These are phyloP conservation scores for Neofusicoccum sp. DNA, from an alignment of 2,329 filamentous ascomycete species.

Conservation along the genomic window DNA sequence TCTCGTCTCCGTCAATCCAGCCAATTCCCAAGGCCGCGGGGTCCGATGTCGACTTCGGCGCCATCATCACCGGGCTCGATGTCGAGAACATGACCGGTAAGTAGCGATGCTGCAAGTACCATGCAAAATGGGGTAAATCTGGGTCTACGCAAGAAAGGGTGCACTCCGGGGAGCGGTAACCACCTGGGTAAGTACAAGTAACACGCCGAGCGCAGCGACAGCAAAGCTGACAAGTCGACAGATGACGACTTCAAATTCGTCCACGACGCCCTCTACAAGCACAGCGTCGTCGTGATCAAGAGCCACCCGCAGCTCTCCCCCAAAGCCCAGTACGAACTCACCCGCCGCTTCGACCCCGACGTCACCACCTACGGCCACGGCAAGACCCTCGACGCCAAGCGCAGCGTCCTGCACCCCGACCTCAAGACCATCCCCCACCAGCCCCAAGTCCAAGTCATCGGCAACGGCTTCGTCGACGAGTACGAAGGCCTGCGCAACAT, in stretches of 20 bases:
- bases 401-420: conserved; percentile 70
- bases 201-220: not conserved
- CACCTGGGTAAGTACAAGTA: conserved; percentile 37
- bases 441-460: conserved; percentile 77
- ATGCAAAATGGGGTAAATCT: conserved; percentile 17
- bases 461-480: conserved; percentile 66
- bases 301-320: conserved; percentile 63
- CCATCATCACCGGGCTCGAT: conserved; percentile 56
- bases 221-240: conserved; percentile 22
- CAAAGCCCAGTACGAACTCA: conserved; percentile 71
- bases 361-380: conserved; percentile 70
- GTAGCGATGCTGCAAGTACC: conserved; percentile 24
- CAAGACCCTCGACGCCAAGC: conserved; percentile 67
- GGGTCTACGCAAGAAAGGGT: conserved; percentile 39
- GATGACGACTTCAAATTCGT: conserved; percentile 65
- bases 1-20: conserved; percentile 19
- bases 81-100: conserved; percentile 63
- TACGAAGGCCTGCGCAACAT: conserved; percentile 72
- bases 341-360: conserved; percentile 68
- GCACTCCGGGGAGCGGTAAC: conserved; percentile 62
- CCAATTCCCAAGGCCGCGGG: conserved; percentile 25
- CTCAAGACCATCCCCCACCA: conserved; percentile 78
- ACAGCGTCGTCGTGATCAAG: conserved; percentile 70
- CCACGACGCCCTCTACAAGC: conserved; percentile 62
- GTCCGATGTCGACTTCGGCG: conserved; percentile 54